Base-by-base conservation (phyloP, 768 basidiomycete species). In the Russula virescens region DNA sequence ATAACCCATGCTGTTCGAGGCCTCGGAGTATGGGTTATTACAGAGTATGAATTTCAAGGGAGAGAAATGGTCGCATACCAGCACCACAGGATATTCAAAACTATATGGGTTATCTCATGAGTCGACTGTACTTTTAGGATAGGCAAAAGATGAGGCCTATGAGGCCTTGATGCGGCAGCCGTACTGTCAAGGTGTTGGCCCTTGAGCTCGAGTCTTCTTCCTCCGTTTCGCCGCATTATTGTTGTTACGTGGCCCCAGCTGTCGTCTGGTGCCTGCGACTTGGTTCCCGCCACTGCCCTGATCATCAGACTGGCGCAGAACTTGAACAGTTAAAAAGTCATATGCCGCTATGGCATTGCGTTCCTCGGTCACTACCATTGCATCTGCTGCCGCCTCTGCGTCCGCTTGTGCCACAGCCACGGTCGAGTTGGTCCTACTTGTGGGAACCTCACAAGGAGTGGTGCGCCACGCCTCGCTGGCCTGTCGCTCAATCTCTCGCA, bases 401-500 rank as follows among this genome's bases (percentile, higher is more conserved):
- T 8, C 42, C 8, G 31, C 8, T 2, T 3, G 2, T 11, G 35
- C 34, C 19, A 16, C 34, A 4, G 18, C 7, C 18, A 3, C 42
- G 11, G 42, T 8, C 5, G 5, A 13, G 7, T 43, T 16, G 35
- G 2, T 23, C 51, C 35, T 3, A 9, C 23, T 18, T 10, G 13
- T 34, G 3, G 55, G 43, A 43, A 69, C 53, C 19, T 42, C 46
- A 31, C 65, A 66, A 18, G 62, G 42, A 18, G 59, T 67, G 60
- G 75, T 70, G 23, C 72, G 80, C 85, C 86, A 88, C 8, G 83
- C 79, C 64, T 76, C 75, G 45, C 76, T 83, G n/a, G 85, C 86
- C 68, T 87, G 84, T 18, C 79, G 71, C 69, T 84, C 82, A 46
- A 88, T 82, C 68, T 88, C 87, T 18, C 75, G 72, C 46, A 86